Conservation (phyloP, 192 early-diverging fungal genomes). For the Backusella circina region DNA sequence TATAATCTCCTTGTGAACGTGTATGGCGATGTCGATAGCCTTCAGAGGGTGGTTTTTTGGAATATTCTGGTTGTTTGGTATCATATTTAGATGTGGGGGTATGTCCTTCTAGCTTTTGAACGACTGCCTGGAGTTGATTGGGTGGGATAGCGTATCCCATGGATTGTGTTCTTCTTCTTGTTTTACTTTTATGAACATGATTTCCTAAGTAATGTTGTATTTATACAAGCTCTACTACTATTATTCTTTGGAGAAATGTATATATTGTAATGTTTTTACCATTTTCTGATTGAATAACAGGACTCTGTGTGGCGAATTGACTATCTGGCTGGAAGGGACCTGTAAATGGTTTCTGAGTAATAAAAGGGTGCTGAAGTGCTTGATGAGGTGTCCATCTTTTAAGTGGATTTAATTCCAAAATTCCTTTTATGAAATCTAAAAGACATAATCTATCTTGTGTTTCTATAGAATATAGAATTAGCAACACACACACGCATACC, state of each 20-base stretch:
- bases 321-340: constrained; percentile 61
- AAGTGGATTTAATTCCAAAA: constrained; percentile 85
- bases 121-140: neutral
- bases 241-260: too few relatives aligned
- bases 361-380: constrained; percentile 92
- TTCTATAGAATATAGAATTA: constrained; percentile 42
- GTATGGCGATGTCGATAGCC: constrained; percentile 16
- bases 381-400: constrained; percentile 95
- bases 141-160: neutral
- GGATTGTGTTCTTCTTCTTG: neutral
- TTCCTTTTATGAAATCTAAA: constrained; percentile 87
- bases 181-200: neutral
- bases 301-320: neutral
- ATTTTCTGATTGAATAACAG: neutral
- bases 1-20: constrained; percentile 18
- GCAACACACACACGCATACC: neutral
- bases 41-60: neutral
- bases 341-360: constrained; percentile 80
- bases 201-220: neutral
- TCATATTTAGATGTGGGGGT: neutral
- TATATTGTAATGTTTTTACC: neutral
- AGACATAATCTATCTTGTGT: constrained; percentile 66
- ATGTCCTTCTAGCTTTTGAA: neutral
- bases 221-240: too few relatives aligned
- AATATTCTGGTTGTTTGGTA: neutral